Base-by-base conservation (phyloP, 2,329 filamentous ascomycete genomes). In the Talaromyces sp. region DNA sequence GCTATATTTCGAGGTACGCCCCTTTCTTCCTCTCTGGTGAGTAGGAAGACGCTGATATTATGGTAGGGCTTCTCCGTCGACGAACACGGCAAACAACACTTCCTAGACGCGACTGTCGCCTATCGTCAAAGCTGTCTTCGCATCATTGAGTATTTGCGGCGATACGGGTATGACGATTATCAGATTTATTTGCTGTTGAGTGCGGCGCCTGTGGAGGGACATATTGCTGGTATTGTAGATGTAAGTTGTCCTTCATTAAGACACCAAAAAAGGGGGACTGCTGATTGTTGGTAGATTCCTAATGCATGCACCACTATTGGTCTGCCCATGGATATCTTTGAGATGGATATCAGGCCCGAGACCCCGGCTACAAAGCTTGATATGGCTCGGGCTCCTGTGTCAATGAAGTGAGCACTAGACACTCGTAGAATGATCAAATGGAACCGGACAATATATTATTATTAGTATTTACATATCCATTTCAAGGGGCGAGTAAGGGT, bases 251-350 rank as follows among this genome's bases (percentile, higher is more conserved):
- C 19, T 37, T 37, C 35, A 37, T 8, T 3, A 10, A 37, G 35
- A 37, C 9, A 37, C 35, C 10, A 37, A 33, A 9, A 33, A 9
- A 7, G 14, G 35, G 45, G 22, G 22, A 0, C 22, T 56, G 50
- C 50, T 57, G 14, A 57, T 39, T 56, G 8, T 43, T 16, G 24
- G 10, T 27, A 61, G 61, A 91, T 96, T 58, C 93, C 93, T 0
- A 96, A 97, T 74, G 91, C 90, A 0, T 97, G 93, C 74, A 96
- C 93, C 3, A 97, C 93, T 0, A 81, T 97, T 66, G 93, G 92
- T 0, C 75, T 97, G 62, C 93, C 93, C 0, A 92, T 96, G 83
- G 93, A 97, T 78, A 96, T 97, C 62, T 97, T 97, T 72, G 91
- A 95, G 73, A 96, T 97, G 77, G 93, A 97, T 74, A 94, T 97